Evolutionary conservation across 2,329 filamentous ascomycete genomes (phyloP).

Genomic region (Scedosporium boydii): DNA sequence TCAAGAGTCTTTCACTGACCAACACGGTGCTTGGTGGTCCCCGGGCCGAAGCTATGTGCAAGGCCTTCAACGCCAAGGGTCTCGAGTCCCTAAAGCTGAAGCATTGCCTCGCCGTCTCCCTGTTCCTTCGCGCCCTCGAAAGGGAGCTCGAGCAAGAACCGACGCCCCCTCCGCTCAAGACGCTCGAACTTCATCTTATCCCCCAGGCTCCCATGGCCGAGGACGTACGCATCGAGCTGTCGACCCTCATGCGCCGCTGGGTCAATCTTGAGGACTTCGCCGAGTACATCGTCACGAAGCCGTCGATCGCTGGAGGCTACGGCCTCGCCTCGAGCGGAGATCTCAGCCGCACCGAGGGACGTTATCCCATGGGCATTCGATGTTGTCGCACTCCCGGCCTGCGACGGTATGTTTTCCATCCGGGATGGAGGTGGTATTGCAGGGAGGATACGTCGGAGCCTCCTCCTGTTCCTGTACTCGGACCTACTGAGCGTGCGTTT

Average conservation of each 20-base stretch:
- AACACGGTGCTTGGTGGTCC: neutral
- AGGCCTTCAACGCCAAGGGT: neutral
- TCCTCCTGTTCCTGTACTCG: neutral
- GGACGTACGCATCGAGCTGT: neutral
- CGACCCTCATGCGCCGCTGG: neutral
- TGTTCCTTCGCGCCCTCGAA: neutral
- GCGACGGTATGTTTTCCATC: neutral
- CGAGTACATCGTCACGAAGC: neutral
- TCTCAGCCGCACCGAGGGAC: neutral
- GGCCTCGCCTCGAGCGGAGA: neutral
- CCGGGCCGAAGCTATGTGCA: neutral
- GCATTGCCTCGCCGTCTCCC: neutral
- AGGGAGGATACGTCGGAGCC: neutral
- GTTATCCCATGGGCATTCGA: neutral
- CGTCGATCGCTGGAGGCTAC: neutral
- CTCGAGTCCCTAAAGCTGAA: neutral
- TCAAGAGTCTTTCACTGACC: conserved; percentile 1
- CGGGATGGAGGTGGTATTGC: neutral
- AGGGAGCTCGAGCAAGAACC: neutral
- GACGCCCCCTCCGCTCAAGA: neutral
- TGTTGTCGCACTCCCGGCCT: neutral
- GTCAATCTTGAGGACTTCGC: neutral
- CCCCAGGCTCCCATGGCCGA: neutral
- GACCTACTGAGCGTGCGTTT: neutral
- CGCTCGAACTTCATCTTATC: neutral